Conservation (phyloP, 2,329 filamentous ascomycete species). For the Bipolaris bicolor region DNA sequence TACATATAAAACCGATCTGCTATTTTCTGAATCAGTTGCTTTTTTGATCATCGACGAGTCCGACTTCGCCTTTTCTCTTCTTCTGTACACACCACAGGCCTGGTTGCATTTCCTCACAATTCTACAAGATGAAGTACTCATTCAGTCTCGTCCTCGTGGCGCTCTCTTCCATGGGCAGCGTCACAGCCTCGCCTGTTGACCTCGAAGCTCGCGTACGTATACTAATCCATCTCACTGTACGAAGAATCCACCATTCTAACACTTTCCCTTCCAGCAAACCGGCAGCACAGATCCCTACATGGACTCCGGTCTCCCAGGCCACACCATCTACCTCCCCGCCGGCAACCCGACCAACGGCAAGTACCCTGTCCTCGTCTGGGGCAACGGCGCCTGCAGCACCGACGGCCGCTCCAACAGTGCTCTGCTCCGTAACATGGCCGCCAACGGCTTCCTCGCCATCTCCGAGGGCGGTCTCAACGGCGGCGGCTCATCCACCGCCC, state of each 20-base stretch:
- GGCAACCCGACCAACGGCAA: conserved; percentile 12
- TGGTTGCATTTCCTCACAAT: neutral
- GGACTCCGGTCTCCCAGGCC: conserved; percentile 16
- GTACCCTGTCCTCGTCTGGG: conserved; percentile 33
- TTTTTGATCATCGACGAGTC: neutral
- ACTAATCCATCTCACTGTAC: too few relatives aligned
- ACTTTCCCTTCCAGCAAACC: neutral
- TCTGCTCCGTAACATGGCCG: conserved; percentile 17
- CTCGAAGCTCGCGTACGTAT: neutral
- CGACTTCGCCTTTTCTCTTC: neutral
- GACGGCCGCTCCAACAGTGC: conserved; percentile 20
- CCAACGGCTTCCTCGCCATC: conserved; percentile 29
- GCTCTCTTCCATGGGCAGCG: neutral
- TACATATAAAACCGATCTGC: too few relatives aligned
- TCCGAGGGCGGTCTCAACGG: conserved; percentile 21
- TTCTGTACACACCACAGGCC: neutral
- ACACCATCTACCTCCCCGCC: conserved; percentile 25
- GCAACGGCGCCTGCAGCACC: conserved; percentile 31
- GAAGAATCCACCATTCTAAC: neutral
- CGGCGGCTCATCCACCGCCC: conserved; percentile 14
- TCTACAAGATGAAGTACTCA: conserved; percentile 6
- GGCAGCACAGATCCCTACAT: conserved; percentile 8
- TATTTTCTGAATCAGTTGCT: neutral
- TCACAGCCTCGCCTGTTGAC: conserved; percentile 3
- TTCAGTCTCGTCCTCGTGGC: conserved; percentile 8